Evolutionary conservation across 2,329 filamentous ascomycete genomes (phyloP).

Genomic region (Trichoderma gracile): DNA sequence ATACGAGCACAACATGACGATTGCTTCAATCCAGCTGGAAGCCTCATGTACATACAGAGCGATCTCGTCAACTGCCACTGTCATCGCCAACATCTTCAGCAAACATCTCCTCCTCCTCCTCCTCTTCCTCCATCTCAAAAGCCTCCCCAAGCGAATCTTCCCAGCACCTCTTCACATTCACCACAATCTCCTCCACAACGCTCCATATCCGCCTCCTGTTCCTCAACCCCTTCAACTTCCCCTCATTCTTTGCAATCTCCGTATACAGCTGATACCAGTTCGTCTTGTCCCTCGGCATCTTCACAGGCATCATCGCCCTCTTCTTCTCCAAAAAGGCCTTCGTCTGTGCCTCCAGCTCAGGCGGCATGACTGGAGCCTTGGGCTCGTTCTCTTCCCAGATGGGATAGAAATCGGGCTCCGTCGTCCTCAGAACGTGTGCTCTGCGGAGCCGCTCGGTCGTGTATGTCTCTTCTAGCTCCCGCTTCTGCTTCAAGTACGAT

Average conservation of each 20-base stretch:
- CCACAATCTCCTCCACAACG: constrained; percentile 4
- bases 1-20: too few species aligned
- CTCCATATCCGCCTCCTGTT: constrained; percentile 28
- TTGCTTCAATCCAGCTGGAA: too few species aligned
- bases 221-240: constrained; percentile 18
- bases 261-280: constrained; percentile 29
- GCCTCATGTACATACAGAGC: too few species aligned
- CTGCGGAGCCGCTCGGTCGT: background rate
- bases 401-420: constrained; percentile 4
- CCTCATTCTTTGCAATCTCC: background rate
- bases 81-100: background rate
- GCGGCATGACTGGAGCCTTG: constrained; percentile 17
- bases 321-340: constrained; percentile 3
- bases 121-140: too few species aligned
- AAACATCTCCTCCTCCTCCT: too few species aligned
- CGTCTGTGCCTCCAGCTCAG: constrained; percentile 6
- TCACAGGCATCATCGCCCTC: constrained; percentile 9
- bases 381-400: constrained; percentile 13
- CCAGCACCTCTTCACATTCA: background rate
- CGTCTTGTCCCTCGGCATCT: constrained; percentile 14
- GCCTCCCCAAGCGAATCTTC: background rate
- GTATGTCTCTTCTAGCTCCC: constrained; percentile 3
- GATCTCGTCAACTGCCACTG: too few species aligned
- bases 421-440: background rate
- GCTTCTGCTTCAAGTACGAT: background rate